These are phyloP conservation scores for Amoebophrya sp. DNA, from an alignment of 169 alveolate species.

Conservation along the genomic window DNA sequence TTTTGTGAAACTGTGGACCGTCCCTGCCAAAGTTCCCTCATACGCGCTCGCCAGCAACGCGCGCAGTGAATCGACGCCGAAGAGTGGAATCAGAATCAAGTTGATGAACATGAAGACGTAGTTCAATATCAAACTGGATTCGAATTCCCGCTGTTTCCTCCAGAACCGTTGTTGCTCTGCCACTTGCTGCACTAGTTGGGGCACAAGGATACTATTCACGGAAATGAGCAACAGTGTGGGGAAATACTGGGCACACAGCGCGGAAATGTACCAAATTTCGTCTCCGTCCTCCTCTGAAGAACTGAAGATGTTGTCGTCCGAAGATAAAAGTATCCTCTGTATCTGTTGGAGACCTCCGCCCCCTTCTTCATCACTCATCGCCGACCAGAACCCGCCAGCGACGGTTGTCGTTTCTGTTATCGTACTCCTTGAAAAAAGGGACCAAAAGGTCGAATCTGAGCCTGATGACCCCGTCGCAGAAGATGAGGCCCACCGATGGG, in stretches of 20 bases:
- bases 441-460: too few relatives aligned
- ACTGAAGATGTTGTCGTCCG: too few relatives aligned
- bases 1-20: background rate
- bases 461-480: too few relatives aligned
- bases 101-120: background rate
- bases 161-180: background rate
- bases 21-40: background rate
- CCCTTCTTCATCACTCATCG: too few relatives aligned
- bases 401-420: too few relatives aligned
- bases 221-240: background rate
- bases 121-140: background rate
- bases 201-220: background rate
- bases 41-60: background rate
- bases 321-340: too few relatives aligned
- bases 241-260: background rate
- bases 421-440: too few relatives aligned
- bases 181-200: background rate
- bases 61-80: background rate
- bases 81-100: background rate
- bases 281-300: too few relatives aligned
- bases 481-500: too few relatives aligned
- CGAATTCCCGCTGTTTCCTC: background rate
- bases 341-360: too few relatives aligned
- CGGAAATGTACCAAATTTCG: background rate
- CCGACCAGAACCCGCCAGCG: too few relatives aligned